Evolutionary conservation across 192 early-diverging fungal species (phyloP), one percentile per base, ranked within the genome.

Genomic region (Coemansia sp.): DNA sequence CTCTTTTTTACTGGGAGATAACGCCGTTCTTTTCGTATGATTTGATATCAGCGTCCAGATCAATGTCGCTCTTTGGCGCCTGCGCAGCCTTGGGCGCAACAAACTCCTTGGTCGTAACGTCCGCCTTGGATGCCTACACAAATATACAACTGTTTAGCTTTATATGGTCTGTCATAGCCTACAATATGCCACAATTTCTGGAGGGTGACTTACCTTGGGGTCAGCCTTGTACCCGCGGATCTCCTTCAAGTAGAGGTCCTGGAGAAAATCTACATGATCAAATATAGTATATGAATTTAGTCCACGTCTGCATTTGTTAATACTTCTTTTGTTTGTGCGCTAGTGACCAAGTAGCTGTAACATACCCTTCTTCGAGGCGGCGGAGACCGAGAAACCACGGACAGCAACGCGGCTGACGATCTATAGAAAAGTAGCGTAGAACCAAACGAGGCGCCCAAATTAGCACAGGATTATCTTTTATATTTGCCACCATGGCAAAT

Each of bases 221-320:
- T 77, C 75, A 22, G 80, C 76, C 80, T 78, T 78, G 69, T 83
- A 83, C 53, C 36, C 65, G 70, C 80, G 80, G 73, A 83, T 78
- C 66, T 83, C 80, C 73, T 75, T 78, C 40, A 83, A 73, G 31
- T 83, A 83, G 24, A 83, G 49, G 33, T 83, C 80, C 73, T 78
- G 75, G 39, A 83, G 68, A 38, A 83, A 53, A 43, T 83, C 79
- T 81, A 76, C 44, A 63, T 39, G 13, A 15, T 27, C 57, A 47
- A 12, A 34, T 61, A 36, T 2, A 61, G 11, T 16, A 3, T 52
- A n/a, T 46, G 46, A 53, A 38, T 66, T 33, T 33, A 15, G 52
- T 46, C 20, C 41, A 38, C 10, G 36, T 10, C 36, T n/a, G 33
- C 24, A 16, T n/a, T 2, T 20, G 62, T 0, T 16, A 4, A 9